Conservation (phyloP, 208 protist genomes). For the Trichomonas tenax region DNA sequence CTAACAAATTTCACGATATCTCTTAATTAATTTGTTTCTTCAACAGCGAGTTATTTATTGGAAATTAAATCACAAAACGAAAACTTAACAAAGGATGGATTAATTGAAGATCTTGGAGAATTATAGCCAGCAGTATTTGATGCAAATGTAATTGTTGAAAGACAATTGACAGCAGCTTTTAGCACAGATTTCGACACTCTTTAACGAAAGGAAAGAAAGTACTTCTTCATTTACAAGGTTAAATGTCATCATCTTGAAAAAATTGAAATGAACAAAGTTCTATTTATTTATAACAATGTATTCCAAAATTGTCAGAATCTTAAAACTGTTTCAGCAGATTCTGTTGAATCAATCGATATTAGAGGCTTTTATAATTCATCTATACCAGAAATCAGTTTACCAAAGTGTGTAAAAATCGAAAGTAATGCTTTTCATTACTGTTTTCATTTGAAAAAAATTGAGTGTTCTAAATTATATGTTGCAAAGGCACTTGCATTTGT, state of each 20-base stretch:
- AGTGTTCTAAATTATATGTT: too few relatives aligned
- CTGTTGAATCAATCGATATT: too few relatives aligned
- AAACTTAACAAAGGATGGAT: background rate
- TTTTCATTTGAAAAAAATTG: too few relatives aligned
- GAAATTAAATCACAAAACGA: background rate
- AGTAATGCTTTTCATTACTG: too few relatives aligned
- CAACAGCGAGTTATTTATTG: background rate
- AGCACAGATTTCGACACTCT: background rate
- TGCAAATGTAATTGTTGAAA: background rate
- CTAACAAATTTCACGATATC: background rate
- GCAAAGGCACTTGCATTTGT: too few relatives aligned
- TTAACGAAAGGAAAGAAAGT: background rate
- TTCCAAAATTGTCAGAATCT: too few relatives aligned
- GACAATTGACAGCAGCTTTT: background rate
- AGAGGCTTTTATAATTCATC: too few relatives aligned
- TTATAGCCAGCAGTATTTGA: background rate
- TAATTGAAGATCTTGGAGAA: background rate
- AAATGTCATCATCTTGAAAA: background rate
- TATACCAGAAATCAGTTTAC: too few relatives aligned
- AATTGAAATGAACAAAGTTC: too few relatives aligned
- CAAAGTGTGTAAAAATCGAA: too few relatives aligned
- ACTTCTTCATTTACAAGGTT: background rate
- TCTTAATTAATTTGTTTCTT: background rate
- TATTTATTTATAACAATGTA: too few relatives aligned
- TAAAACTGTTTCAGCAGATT: too few relatives aligned